Evolutionary conservation across 202 grass and related monocot species (phyloP).

Genomic region (Setaria italica): DNA sequence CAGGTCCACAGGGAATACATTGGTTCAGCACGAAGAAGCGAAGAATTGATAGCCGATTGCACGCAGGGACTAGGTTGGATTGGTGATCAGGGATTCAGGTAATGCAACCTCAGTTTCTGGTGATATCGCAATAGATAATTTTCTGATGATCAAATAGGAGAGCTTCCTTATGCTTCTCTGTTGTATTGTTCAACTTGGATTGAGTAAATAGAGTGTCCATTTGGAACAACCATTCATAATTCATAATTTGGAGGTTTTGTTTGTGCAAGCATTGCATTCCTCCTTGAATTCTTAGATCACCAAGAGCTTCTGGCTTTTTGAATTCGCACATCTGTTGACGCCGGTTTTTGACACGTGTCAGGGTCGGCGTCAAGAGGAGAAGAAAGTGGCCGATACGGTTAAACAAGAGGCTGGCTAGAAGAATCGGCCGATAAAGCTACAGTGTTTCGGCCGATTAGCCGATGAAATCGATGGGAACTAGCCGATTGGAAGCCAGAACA

Average conservation of each 20-base stretch:
- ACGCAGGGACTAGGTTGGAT: background rate
- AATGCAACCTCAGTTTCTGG: background rate
- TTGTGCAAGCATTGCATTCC: background rate
- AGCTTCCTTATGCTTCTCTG: background rate
- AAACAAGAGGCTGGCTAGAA: too few relatives aligned
- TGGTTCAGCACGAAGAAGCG: slow-evolving; percentile 36
- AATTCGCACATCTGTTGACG: too few relatives aligned
- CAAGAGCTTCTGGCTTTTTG: background rate
- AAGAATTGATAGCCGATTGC: background rate
- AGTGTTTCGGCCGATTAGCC: too few relatives aligned
- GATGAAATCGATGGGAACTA: too few relatives aligned
- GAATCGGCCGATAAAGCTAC: too few relatives aligned
- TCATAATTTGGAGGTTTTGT: background rate
- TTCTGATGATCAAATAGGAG: background rate
- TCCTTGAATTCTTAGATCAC: background rate
- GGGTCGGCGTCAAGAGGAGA: too few relatives aligned
- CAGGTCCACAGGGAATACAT: background rate
- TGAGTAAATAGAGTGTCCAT: background rate
- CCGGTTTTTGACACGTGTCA: too few relatives aligned
- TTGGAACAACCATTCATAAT: background rate
- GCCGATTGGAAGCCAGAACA: too few relatives aligned
- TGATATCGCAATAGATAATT: background rate
- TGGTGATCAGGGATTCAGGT: background rate
- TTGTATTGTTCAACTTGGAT: background rate
- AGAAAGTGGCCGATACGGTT: too few relatives aligned